A percentile compares a stretch with the other conserved stretches of the same genome.
These are phyloP conservation scores for Chrysosporium queenslandicum DNA, from an alignment of 2,329 filamentous ascomycete genomes.

Conservation along the genomic window DNA sequence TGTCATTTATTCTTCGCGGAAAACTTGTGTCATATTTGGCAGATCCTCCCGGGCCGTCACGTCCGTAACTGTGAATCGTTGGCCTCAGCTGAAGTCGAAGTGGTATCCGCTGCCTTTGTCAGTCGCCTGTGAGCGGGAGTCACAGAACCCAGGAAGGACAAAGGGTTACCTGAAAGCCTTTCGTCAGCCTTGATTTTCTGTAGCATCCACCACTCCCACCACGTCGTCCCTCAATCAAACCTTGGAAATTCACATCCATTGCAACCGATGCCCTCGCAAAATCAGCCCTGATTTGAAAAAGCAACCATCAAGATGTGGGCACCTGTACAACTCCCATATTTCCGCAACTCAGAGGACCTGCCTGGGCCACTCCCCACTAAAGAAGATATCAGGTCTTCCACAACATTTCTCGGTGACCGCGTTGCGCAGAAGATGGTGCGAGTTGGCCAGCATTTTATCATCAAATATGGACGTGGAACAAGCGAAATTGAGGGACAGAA, in stretches of 20 bases:
- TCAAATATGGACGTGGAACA: constrained; percentile 5
- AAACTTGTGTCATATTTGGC: too few species aligned
- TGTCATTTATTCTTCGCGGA: too few species aligned
- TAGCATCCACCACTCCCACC: too few species aligned
- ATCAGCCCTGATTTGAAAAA: background rate
- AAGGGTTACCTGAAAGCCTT: too few species aligned
- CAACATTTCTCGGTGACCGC: constrained; percentile 1
- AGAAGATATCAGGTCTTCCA: background rate
- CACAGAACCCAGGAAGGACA: too few species aligned
- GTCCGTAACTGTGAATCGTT: too few species aligned
- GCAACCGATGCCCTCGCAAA: background rate
- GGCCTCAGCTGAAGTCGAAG: too few species aligned
- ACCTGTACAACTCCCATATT: constrained; percentile 1
- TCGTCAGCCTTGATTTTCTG: too few species aligned
- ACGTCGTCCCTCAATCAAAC: background rate
- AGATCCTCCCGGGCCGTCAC: too few species aligned
- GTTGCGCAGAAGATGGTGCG: background rate
- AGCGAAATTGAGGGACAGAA: constrained; percentile 2
- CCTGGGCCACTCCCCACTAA: background rate
- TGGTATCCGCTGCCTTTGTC: too few species aligned
- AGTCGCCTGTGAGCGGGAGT: too few species aligned
- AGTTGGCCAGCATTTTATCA: constrained; percentile 2
- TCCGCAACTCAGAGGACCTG: background rate
- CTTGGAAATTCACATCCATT: background rate
- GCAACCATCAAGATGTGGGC: background rate